phyloP scores from a whole-genome alignment of 495 filamentous ascomycete genomes.

The Endocarpon pusillum region DNA sequence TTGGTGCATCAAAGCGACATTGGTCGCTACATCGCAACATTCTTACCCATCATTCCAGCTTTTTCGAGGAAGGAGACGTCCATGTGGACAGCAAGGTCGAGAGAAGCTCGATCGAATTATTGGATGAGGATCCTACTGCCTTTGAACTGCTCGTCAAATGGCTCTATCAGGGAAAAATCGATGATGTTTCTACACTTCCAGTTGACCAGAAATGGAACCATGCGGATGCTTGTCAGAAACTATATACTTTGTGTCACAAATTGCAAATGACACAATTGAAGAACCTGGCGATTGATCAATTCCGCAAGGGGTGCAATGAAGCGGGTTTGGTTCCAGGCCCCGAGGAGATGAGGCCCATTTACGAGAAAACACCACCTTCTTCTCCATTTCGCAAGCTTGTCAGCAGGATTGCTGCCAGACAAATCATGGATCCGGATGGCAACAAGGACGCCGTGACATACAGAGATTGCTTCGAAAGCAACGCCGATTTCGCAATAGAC shows the following conservation, averaged over 20 bases:
- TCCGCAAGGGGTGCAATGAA: constrained; percentile 23
- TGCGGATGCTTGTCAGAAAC: constrained; percentile 29
- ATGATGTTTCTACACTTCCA: constrained; percentile 22
- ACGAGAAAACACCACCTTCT: constrained; percentile 18
- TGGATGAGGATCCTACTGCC: constrained; percentile 23
- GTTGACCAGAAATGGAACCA: constrained; percentile 29
- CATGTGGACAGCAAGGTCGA: constrained; percentile 13
- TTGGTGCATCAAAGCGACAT: constrained; percentile 21
- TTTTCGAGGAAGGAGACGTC: constrained; percentile 22
- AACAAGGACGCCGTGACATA: constrained; percentile 25
- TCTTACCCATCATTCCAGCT: constrained; percentile 27
- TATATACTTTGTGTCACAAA: constrained; percentile 30
- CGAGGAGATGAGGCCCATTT: constrained; percentile 30
- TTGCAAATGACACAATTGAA: constrained; percentile 27
- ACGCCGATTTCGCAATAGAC: constrained; percentile 28
- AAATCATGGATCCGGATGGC: constrained; percentile 33
- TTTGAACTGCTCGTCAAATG: constrained; percentile 35
- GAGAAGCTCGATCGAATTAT: constrained; percentile 18
- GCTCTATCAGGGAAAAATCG: constrained; percentile 31
- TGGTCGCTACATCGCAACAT: constrained; percentile 31
- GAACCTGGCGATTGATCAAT: constrained; percentile 32
- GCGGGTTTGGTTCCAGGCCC: constrained; percentile 29
- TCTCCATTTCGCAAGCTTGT: constrained; percentile 28
- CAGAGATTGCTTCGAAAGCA: constrained; percentile 25
- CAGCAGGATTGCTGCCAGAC: constrained; percentile 28